A percentile compares a stretch with the other conserved stretches of the same genome.
Conservation (phyloP, 352 stramenopile genomes). For the Pythium sukuiense region DNA sequence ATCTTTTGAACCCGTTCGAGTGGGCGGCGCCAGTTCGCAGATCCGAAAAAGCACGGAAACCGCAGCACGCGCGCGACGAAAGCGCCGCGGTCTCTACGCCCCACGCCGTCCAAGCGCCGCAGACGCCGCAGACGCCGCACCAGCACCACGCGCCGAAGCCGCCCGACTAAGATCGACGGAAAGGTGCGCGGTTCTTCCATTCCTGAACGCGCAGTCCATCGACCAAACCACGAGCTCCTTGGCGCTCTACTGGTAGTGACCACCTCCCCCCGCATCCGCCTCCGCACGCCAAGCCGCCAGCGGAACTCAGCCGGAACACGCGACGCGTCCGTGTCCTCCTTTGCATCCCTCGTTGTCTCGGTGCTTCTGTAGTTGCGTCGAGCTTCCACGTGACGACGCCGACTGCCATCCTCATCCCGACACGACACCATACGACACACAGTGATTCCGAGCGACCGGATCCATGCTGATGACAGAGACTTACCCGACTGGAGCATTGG, state of each 20-base stretch:
- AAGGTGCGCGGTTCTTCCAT: slow-evolving; percentile 34
- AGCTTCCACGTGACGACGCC: background rate
- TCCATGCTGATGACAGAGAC: slow-evolving; percentile 72
- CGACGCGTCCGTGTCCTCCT: background rate
- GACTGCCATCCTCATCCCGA: background rate
- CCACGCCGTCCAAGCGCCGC: background rate
- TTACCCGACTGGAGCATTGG: slow-evolving; percentile 38
- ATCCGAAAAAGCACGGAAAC: slow-evolving; percentile 51
- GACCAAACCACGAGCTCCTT: background rate
- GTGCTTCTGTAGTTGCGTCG: background rate
- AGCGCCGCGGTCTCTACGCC: slow-evolving; percentile 19
- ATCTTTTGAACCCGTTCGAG: slow-evolving; percentile 1
- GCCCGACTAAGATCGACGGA: slow-evolving; percentile 36
- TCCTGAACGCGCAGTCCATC: slow-evolving; percentile 22
- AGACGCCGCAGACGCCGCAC: slow-evolving; percentile 3
- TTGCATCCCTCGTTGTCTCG: background rate
- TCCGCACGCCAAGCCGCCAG: slow-evolving; percentile 19
- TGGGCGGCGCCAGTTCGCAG: slow-evolving; percentile 11
- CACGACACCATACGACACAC: background rate
- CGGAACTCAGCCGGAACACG: slow-evolving; percentile 30
- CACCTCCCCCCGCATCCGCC: background rate
- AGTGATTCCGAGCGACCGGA: background rate
- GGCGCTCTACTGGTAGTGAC: background rate
- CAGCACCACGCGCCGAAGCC: slow-evolving; percentile 12
- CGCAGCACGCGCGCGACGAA: slow-evolving; percentile 27